Base-by-base conservation (phyloP, 129 eudicot species). In the Tagetes patula region DNA sequence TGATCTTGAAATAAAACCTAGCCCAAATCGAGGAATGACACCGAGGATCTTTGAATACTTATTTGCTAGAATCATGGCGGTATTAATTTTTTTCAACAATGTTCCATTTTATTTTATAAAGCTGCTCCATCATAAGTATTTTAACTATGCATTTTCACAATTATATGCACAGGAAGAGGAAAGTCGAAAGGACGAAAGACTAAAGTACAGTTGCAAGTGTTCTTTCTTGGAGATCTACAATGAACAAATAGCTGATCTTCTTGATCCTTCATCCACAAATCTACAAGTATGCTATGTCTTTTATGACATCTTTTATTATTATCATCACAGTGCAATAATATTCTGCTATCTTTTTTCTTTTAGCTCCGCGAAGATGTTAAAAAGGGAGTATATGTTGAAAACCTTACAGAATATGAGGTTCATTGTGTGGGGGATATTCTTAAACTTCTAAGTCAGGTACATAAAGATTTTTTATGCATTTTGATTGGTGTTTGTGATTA, bases 11-110 rank as follows among this genome's bases (percentile, higher is more conserved):
- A 59, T 85, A 42, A 87, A 66, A 70, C 96, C 89, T 3, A 93
- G 98, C 77, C 81, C 81, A 67, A 75, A 89, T 76, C 87, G 98
- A 33, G 98, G 98, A 74, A 89, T 89, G 89, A 93, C 96, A 14
- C 98, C 96, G n/a, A 82, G 98, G 10, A 89, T 89, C 75, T 93
- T 93, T 73, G 98, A 93, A 64, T 93, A 82, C 79, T 86, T 93
- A 81, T 93, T 93, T 79, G 86, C 95, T 69, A 84, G 96, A 82
- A 93, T 93, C 62, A 65, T 83, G 65, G 96, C 92, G 75, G 98
- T 92, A 87, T 33, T 77, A 56, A 72, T 13, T 60, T 38, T 73
- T 43, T 70, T 13, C 36, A 33, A 54, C 46, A 40, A 54, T 7
- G 53, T 67, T 32, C 13, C 36, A 40, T 72, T 5, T 34, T 6